Conservation (phyloP, 257 asterid genomes). For the Solanum neorickii region DNA sequence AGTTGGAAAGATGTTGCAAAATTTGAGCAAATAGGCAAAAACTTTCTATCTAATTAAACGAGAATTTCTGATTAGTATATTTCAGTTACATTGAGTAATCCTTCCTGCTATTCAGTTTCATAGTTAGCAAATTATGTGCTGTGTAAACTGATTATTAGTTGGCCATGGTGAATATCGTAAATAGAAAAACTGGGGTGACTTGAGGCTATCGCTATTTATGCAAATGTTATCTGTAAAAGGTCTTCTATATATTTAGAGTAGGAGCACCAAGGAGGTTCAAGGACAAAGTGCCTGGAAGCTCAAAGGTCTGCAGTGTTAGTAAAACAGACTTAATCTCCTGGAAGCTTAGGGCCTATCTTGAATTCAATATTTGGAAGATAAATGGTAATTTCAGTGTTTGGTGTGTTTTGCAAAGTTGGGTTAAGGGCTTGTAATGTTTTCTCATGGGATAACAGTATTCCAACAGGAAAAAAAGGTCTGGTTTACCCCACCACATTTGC, state of each 20-base stretch:
- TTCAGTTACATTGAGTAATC: background rate
- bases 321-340: background rate
- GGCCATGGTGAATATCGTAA: background rate
- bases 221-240: background rate
- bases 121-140: background rate
- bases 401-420: background rate
- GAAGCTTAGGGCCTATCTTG: background rate
- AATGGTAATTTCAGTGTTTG: background rate
- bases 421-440: background rate
- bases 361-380: background rate
- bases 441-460: background rate
- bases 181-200: background rate
- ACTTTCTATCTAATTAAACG: background rate
- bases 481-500: background rate
- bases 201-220: background rate
- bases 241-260: background rate
- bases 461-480: background rate
- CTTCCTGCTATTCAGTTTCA: background rate
- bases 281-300: background rate
- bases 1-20: background rate
- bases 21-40: background rate
- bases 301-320: background rate
- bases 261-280: background rate
- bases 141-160: background rate
- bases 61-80: background rate